These are phyloP conservation scores for Mycena galericulata DNA, from an alignment of 768 basidiomycete species.

Conservation along the genomic window DNA sequence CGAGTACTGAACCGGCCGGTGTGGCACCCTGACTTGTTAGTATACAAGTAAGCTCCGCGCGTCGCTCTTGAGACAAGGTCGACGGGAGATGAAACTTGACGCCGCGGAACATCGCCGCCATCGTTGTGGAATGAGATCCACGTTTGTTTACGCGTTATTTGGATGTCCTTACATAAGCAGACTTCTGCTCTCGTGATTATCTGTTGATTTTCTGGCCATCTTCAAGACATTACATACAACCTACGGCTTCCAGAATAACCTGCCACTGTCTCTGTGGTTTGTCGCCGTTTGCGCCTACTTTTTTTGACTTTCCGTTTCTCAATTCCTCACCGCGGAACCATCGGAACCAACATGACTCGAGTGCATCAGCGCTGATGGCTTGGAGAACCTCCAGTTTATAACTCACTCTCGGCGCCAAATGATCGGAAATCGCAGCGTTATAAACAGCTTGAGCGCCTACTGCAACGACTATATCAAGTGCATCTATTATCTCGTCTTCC, in stretches of 20 bases:
- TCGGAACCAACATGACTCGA: too few relatives aligned
- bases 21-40: conserved; percentile 53
- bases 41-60: conserved; percentile 44
- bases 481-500: background rate
- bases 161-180: too few relatives aligned
- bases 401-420: background rate
- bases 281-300: too few relatives aligned
- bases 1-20: conserved; percentile 32
- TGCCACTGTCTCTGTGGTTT: too few relatives aligned
- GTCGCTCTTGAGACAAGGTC: conserved; percentile 45
- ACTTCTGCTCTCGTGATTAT: too few relatives aligned
- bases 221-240: too few relatives aligned
- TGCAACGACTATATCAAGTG: background rate
- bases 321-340: too few relatives aligned
- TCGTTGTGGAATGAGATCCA: background rate
- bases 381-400: too few relatives aligned
- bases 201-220: too few relatives aligned
- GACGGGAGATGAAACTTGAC: conserved; percentile 54
- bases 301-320: too few relatives aligned
- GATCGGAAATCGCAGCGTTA: background rate
- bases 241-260: too few relatives aligned
- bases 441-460: background rate
- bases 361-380: too few relatives aligned
- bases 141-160: conserved; percentile 16
- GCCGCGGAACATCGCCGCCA: conserved; percentile 42